These are phyloP conservation scores for Chloris gayana DNA, from an alignment of 176 grass and related monocot genomes.

Conservation along the genomic window DNA sequence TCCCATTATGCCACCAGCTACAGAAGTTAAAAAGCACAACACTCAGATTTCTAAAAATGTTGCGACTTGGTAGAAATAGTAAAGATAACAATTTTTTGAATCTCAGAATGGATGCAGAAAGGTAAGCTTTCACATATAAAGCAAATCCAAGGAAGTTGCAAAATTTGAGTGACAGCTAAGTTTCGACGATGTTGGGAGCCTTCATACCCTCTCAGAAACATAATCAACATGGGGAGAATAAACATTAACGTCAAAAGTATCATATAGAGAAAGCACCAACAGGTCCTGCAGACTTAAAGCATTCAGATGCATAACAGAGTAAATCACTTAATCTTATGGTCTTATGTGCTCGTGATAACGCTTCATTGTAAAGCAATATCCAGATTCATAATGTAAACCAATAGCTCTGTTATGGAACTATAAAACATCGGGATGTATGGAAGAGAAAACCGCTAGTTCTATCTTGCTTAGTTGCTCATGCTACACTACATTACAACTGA, in stretches of 20 bases:
- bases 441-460: background rate
- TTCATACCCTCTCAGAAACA: background rate
- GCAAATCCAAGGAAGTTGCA: background rate
- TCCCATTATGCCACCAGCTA: slow-evolving; percentile 76
- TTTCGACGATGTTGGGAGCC: background rate
- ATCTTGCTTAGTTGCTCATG: background rate
- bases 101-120: background rate
- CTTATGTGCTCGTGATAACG: background rate
- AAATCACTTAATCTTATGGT: background rate
- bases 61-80: background rate
- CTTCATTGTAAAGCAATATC: background rate
- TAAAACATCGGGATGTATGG: background rate
- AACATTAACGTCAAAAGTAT: background rate
- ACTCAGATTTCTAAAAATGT: background rate
- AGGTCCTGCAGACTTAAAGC: background rate
- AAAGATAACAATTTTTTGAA: background rate
- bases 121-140: background rate
- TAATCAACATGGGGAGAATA: background rate
- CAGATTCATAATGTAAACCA: background rate
- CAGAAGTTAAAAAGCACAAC: background rate
- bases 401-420: background rate
- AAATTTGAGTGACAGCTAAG: background rate
- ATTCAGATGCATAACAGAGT: background rate
- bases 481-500: background rate
- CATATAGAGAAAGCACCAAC: background rate